Percentiles rank a stretch among this genome's conserved stretches.
Conservation (phyloP, 768 basidiomycete species). For the Hygrocybe coccinea region DNA sequence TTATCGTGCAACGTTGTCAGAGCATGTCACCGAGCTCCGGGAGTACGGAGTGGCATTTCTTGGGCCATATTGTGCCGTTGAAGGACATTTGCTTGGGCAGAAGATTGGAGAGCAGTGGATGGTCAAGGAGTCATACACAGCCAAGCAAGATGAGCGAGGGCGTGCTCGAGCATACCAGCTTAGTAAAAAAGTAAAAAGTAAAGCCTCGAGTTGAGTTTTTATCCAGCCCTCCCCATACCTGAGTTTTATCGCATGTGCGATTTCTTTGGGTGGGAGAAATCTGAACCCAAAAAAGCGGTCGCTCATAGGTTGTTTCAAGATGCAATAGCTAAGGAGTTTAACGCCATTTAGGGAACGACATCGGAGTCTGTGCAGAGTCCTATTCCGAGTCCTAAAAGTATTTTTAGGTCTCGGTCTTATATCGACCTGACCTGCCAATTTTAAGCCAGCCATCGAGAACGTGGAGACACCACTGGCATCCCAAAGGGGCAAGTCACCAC, state of each 20-base stretch:
- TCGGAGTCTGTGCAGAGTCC: constrained; percentile 8
- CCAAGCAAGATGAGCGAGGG: not conserved
- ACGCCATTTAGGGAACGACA: constrained; percentile 27
- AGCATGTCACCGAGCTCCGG: not conserved
- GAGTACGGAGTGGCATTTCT: not conserved
- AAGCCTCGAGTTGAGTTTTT: too few species aligned
- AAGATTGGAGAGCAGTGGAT: not conserved
- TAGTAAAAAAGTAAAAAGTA: too few species aligned
- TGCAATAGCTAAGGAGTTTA: constrained; percentile 33
- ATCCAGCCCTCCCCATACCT: too few species aligned
- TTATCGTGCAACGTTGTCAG: not conserved
- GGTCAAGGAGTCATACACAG: not conserved
- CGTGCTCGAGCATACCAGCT: too few species aligned
- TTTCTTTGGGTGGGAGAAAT: too few species aligned
- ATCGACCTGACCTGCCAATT: too few species aligned
- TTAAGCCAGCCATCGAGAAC: too few species aligned
- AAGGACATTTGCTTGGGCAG: not conserved
- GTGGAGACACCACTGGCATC: too few species aligned
- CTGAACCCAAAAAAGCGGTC: too few species aligned
- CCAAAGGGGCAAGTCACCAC: too few species aligned
- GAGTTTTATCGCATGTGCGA: too few species aligned
- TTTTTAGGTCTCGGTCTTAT: too few species aligned
- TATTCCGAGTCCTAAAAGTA: constrained; percentile 31
- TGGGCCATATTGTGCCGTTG: not conserved
- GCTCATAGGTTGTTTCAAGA: constrained; percentile 22